A percentile compares a stretch with the other conserved stretches of the same genome.
These are phyloP conservation scores for Penicillium samsonianum DNA, from an alignment of 495 filamentous ascomycete species.

Conservation along the genomic window DNA sequence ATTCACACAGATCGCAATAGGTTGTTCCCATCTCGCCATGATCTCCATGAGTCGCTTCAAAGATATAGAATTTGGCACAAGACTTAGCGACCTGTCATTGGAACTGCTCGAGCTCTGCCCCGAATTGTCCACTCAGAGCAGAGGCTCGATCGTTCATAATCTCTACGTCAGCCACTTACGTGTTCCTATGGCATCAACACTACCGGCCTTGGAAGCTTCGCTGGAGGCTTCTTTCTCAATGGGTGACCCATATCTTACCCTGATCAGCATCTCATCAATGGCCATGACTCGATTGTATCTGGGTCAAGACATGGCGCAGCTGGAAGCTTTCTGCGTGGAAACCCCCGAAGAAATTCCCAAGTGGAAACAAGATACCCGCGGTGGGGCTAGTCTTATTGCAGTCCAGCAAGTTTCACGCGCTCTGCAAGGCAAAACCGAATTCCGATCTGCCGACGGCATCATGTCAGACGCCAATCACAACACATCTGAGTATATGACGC, in stretches of 20 bases:
- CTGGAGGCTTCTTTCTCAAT: slow-evolving; percentile 70
- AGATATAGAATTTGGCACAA: slow-evolving; percentile 66
- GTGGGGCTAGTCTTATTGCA: slow-evolving; percentile 70
- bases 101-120: slow-evolving; percentile 65
- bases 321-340: slow-evolving; percentile 73
- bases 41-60: slow-evolving; percentile 73
- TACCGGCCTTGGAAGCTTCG: slow-evolving; percentile 64
- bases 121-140: slow-evolving; percentile 68
- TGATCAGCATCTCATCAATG: slow-evolving; percentile 72
- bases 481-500: slow-evolving; percentile 62
- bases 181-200: slow-evolving; percentile 58
- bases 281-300: slow-evolving; percentile 70
- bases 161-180: slow-evolving; percentile 75
- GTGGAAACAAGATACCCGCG: slow-evolving; percentile 76
- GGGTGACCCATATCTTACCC: slow-evolving; percentile 72
- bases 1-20: slow-evolving; percentile 75
- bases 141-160: slow-evolving; percentile 70
- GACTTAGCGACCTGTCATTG: slow-evolving; percentile 63
- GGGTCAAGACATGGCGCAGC: slow-evolving; percentile 71
- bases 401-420: slow-evolving; percentile 72
- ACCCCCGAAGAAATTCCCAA: slow-evolving; percentile 73
- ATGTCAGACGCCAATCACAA: slow-evolving; percentile 74
- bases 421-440: slow-evolving; percentile 80
- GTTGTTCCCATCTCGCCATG: slow-evolving; percentile 72
- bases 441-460: slow-evolving; percentile 53